Base-by-base conservation (phyloP, 192 early-diverging fungal species). In the Entomortierella chlamydospora region DNA sequence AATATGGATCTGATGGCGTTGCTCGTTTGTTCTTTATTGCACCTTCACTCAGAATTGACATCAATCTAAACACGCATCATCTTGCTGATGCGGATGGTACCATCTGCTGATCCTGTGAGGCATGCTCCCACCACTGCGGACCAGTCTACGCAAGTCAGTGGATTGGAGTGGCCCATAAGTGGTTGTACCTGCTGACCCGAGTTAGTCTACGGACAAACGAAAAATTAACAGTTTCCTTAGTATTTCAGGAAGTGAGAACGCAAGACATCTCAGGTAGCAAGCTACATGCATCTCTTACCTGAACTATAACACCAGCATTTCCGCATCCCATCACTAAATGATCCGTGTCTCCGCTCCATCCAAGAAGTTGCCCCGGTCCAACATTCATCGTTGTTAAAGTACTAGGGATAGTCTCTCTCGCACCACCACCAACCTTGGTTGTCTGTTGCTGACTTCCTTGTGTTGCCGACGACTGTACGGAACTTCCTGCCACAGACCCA, bases 331-430 rank as follows among this genome's bases (percentile, higher is more conserved):
- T 86, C 0, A 86, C 57, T 9, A 89, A 43, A 58, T 89, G 83
- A 28, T 89, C 83, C 2, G 88, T 89, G 53, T 89, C 88, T 25
- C 57, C 80, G 67, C 82, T 86, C 63, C 87, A 89, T 17, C 82
- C 73, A 9, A 87, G 67, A 56, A 89, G 71, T 47, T 86, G 84
- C n/a, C 83, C 72, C 2, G 82, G 81, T 3, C 83, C 77, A 39
- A 79, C 63, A 25, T 79, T 79, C 67, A 79, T 70, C 1, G 41
- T 25, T 11, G 42, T 62, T n/a, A 73, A 26, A 2, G 65, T 31
- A 34, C 62, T 82, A 26, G 53, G 37, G 4, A 33, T 20, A 34
- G 2, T 12, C 4, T 69, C 55, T 17, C 37, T 59, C 4, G 4
- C 20, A 17, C 45, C 30, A 39, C 53, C 22, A 47, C 39, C 49